These are phyloP conservation scores for Pyrus hybrid DNA, from an alignment of 331 rosid genomes.

Conservation along the genomic window DNA sequence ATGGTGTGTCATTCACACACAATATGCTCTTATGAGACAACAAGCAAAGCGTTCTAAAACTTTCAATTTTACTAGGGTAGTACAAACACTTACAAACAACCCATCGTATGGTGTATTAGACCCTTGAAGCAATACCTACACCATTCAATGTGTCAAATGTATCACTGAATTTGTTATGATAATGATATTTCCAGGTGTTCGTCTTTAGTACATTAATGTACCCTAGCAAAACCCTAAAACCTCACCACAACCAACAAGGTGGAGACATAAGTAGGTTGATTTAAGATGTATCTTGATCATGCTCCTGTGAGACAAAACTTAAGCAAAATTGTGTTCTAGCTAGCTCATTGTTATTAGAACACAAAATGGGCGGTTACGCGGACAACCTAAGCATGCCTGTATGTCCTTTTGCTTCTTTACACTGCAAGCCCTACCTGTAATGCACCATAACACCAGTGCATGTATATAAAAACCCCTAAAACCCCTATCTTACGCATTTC, in stretches of 20 bases:
- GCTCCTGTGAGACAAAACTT: background rate
- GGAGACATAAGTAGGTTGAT: background rate
- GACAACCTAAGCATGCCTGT: background rate
- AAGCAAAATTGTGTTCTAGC: background rate
- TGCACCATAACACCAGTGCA: constrained; percentile 15
- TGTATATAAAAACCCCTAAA: background rate
- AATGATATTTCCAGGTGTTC: background rate
- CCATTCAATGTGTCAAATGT: background rate
- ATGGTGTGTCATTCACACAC: background rate
- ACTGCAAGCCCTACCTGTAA: constrained; percentile 37
- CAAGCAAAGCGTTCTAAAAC: background rate
- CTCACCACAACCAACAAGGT: background rate
- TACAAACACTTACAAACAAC: background rate
- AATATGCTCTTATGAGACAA: background rate
- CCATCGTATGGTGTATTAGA: background rate
- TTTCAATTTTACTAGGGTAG: background rate
- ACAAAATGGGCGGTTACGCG: constrained; percentile 5
- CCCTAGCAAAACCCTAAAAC: background rate
- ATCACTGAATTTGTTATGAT: no score
- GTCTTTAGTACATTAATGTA: background rate
- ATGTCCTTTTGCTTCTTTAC: background rate
- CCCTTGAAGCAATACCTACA: background rate
- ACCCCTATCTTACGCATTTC: background rate
- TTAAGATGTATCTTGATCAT: background rate
- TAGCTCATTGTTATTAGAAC: background rate